Evolutionary conservation across 108 stramenopile genomes (phyloP).

Genomic region (Cyclostephanos tholiformis): DNA sequence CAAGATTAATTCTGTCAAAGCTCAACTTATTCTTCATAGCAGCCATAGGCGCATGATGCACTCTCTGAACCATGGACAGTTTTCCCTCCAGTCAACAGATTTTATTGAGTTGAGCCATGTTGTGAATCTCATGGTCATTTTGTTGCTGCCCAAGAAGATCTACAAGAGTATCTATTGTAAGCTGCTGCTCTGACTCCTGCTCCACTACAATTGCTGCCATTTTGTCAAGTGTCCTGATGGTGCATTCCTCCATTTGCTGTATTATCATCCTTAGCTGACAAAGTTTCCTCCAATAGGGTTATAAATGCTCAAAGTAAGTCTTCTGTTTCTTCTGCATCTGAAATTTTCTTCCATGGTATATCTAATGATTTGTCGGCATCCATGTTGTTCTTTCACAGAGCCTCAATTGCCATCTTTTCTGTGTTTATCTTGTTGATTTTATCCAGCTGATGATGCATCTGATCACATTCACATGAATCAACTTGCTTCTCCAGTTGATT

Average conservation of each 20-base stretch:
- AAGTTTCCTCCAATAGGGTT: constrained; percentile 33
- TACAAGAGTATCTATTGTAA: constrained; percentile 30
- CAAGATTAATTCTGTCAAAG: constrained; percentile 1
- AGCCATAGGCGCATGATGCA: not conserved
- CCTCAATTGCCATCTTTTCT: not conserved
- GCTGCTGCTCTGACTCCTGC: constrained; percentile 34
- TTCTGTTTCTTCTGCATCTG: constrained; percentile 21
- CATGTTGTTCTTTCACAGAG: constrained; percentile 1
- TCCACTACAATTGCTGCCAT: constrained; percentile 12
- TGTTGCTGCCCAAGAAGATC: constrained; percentile 34
- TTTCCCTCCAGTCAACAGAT: constrained; percentile 1
- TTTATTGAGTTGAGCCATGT: constrained; percentile 8
- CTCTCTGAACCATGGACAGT: not conserved
- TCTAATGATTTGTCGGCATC: not conserved
- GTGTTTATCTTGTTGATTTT: not conserved
- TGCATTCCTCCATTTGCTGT: constrained; percentile 9
- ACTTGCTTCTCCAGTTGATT: constrained; percentile 1
- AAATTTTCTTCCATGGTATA: constrained; percentile 15
- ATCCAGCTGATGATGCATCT: not conserved
- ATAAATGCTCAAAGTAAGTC: constrained; percentile 33
- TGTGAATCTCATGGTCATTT: not conserved
- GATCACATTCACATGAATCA: not conserved
- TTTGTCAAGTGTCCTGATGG: not conserved
- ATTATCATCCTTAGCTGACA: constrained; percentile 21
- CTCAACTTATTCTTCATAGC: not conserved